Evolutionary conservation across 2,329 filamentous ascomycete species (phyloP), one percentile per base, ranked within the genome.

Genomic region (Paraconiothyrium brasiliense): DNA sequence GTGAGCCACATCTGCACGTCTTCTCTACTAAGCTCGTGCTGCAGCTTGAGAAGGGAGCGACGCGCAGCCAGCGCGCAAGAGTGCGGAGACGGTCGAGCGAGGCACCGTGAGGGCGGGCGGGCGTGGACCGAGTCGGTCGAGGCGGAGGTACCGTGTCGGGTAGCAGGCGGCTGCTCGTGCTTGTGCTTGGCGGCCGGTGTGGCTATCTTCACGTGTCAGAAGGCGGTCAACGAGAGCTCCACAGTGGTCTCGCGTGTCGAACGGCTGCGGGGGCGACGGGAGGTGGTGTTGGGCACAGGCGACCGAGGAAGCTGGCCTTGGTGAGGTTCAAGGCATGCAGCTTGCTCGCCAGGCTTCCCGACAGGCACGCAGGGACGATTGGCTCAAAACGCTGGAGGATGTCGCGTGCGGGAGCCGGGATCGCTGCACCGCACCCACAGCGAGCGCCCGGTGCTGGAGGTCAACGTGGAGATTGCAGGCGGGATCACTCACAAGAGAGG

Each of bases 1-100:
- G 94, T 88, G 80, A 94, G 85, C 90, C 90, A 93, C 92, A 97
- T 97, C 81, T 83, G 82, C 82, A 80, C 73, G 78, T 77, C 67
- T 72, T 67, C 67, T 22, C 74, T 80, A 80, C 80, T 78, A 77
- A 83, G 79, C 80, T 82, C 81, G 76, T 83, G 74, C 73, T 77
- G 74, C 54, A 66, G 65, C 59, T 58, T 52, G n/a, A 60, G 11
- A 51, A 55, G 58, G 58, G 54, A 54, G 62, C 54, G 57, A 60
- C 56, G 75, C 74, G 73, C 74, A 71, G 70, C 50, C 20, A 59
- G 69, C 72, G 74, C 71, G 69, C 58, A 32, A 64, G 67, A 64
- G 58, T 56, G 32, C 48, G 63, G 22, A 50, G 61, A 57, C 56
- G 59, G 55, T 64, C 69, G 66, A 61, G 64, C 61, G 50, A 16